Evolutionary conservation across 78 protist genomes (phyloP).

Genomic region (Speleostelium caveatum): DNA sequence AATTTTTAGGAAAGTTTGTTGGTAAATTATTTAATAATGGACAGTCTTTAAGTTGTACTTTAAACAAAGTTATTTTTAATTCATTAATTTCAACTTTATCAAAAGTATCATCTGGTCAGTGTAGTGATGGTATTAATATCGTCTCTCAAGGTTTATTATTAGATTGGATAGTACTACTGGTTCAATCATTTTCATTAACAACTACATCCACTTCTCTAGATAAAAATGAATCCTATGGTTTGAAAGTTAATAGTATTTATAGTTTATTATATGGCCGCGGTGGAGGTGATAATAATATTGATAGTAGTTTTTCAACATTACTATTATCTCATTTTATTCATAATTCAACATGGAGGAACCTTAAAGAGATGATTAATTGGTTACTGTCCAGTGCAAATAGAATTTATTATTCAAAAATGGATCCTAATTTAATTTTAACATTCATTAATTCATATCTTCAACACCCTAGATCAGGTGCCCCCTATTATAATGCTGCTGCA

Average conservation of each 20-base stretch:
- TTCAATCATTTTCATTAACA: conserved; percentile 12
- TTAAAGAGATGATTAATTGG: conserved; percentile 28
- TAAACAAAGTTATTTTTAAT: too few relatives aligned
- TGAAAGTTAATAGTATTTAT: not conserved
- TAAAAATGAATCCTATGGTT: not conserved
- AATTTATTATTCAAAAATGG: not conserved
- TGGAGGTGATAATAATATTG: too few relatives aligned
- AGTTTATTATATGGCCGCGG: conserved; percentile 26
- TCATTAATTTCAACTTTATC: too few relatives aligned
- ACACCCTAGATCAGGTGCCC: conserved; percentile 69
- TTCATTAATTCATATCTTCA: conserved; percentile 42
- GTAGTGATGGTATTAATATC: too few relatives aligned
- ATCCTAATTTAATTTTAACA: conserved; percentile 4
- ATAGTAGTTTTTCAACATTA: conserved; percentile 25
- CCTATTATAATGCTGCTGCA: conserved; percentile 20
- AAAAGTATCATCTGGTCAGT: too few relatives aligned
- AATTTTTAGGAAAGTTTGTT: conserved; percentile 37
- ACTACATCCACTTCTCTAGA: not conserved
- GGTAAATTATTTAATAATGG: conserved; percentile 3
- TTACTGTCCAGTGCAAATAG: not conserved
- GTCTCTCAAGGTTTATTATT: conserved; percentile 33
- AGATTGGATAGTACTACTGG: conserved; percentile 45
- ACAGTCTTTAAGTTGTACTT: too few relatives aligned
- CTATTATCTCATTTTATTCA: conserved; percentile 59
- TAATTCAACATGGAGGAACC: conserved; percentile 58